Evolutionary conservation across 2,329 filamentous ascomycete genomes (phyloP).

Genomic region (Pyricularia sp.): DNA sequence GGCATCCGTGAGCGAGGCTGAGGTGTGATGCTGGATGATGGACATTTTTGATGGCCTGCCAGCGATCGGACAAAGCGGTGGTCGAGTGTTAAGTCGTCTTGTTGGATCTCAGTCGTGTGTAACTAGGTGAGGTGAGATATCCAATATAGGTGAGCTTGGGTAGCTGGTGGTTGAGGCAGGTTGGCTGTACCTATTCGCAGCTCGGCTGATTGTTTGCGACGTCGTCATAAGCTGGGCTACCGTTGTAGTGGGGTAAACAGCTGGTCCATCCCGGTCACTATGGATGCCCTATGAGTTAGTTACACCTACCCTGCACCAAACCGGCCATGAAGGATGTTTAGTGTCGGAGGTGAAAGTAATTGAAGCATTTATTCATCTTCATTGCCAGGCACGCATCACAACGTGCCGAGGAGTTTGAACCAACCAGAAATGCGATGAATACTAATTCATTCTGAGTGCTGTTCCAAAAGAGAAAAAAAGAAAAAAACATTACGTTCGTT

Average conservation of each 20-base stretch:
- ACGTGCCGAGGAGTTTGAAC: not conserved
- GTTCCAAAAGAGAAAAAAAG: too few relatives aligned
- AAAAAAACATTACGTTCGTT: not conserved
- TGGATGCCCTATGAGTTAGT: not conserved
- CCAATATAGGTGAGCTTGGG: not conserved
- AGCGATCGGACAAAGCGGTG: not conserved
- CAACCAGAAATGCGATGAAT: not conserved
- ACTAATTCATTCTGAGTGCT: not conserved
- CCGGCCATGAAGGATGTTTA: not conserved
- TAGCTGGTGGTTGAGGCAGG: not conserved
- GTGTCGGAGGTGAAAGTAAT: not conserved
- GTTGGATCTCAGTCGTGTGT: not conserved
- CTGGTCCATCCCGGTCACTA: not conserved
- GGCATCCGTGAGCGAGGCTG: conserved; percentile 46
- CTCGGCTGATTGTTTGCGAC: not conserved
- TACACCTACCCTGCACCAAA: not conserved
- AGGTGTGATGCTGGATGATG: conserved; percentile 52
- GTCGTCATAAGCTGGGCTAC: not conserved
- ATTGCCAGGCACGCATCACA: not conserved
- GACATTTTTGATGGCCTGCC: conserved; percentile 33
- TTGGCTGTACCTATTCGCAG: not conserved
- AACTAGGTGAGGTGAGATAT: not conserved
- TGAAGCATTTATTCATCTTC: not conserved
- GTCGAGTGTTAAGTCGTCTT: not conserved
- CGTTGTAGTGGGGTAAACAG: not conserved